Evolutionary conservation across 352 stramenopile genomes (phyloP), one percentile per base, ranked within the genome.

Genomic region (Globisporangium lucens): DNA sequence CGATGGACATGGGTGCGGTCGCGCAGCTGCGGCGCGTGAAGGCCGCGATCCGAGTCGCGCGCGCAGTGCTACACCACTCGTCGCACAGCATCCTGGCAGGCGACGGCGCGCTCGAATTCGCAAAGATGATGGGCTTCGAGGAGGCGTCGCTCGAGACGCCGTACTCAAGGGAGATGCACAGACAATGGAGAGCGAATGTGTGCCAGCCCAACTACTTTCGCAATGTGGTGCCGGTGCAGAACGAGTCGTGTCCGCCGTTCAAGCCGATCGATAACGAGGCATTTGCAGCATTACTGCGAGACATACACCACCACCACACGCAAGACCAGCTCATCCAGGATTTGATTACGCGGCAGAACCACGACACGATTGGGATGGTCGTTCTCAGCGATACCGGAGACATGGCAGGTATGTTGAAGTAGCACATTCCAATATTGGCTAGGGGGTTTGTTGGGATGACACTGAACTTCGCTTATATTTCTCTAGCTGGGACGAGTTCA

Each of bases 351-450:
- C 71, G 70, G 55, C 67, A 75, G 9, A 97, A 97, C 64, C 91
- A 98, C 71, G 91, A 98, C 63, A 98, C 91, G 7, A 97, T 98
- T 63, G 91, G 91, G 13, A 97, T 98, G 86, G 76, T 95, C 13
- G 83, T 74, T 56, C 69, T 95, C 10, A 78, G 69, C n/a, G 65
- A 75, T 27, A 70, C 76, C 65, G 85, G 83, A 0, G 75, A 86
- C 59, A 93, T 95, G 79, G 81, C 85, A 62, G 78, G 80, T 82
- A 63, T 12, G 66, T 64, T 51, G 24, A 22, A 61, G 30, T 30
- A 38, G 22, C 0, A 33, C 13, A 17, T 27, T 35, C 4, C 12
- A 8, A 58, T 9, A 38, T 38, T 38, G 4, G 33, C 1, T 38
- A 1, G 51, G 13, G 20, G 13, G 24, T n/a, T 27, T 41, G 53